Evolutionary conservation across 805 yeast genomes (phyloP).

Genomic region (Torulaspora microellipsoides): DNA sequence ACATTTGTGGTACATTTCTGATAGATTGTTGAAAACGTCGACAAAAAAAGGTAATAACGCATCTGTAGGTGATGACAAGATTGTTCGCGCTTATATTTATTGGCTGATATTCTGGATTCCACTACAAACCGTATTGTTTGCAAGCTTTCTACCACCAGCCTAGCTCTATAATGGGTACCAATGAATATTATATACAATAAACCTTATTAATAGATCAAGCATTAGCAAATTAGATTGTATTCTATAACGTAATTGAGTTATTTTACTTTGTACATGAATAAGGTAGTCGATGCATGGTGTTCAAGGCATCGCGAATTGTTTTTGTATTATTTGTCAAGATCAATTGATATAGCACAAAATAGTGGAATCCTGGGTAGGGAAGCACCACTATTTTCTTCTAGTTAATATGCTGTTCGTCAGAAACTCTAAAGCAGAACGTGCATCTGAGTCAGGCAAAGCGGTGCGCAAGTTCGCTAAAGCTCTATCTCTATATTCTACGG

Average conservation of each 20-base stretch:
- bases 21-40: conserved; percentile 27
- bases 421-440: conserved; percentile 80
- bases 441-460: conserved; percentile 79
- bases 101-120: conserved; percentile 61
- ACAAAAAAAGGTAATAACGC: conserved; percentile 13
- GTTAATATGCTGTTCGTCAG: conserved; percentile 79
- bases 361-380: no score
- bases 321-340: no score
- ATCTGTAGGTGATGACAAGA: conserved; percentile 17
- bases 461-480: conserved; percentile 67
- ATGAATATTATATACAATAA: no score
- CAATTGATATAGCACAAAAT: no score
- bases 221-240: no score
- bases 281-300: no score
- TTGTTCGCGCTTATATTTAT: conserved; percentile 38
- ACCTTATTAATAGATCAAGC: no score
- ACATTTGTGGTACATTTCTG: conserved; percentile 65
- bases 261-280: no score
- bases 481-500: conserved; percentile 67
- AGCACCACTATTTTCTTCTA: conserved; percentile 54
- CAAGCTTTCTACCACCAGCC: conserved; percentile 93
- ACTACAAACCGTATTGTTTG: conserved; percentile 67
- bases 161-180: conserved; percentile 23
- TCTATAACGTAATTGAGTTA: no score
- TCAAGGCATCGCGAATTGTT: no score